Conservation (phyloP, 371 early-diverging fungal species). For the Nematocida parisii region DNA sequence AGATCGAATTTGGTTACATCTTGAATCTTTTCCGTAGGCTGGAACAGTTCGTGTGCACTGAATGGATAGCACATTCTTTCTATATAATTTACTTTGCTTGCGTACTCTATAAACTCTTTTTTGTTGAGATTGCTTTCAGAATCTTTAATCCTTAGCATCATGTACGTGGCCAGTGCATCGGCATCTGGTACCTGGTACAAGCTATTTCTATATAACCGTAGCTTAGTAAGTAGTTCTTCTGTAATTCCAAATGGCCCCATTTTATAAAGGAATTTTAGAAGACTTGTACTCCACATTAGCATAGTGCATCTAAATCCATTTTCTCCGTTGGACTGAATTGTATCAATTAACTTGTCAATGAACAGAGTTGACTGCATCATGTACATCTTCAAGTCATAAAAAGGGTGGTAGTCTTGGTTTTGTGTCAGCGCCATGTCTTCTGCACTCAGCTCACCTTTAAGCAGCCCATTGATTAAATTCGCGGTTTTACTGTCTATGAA, state of each 20-base stretch:
- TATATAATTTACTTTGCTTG: not conserved
- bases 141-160: not conserved
- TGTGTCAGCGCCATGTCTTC: not conserved
- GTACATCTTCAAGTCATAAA: not conserved
- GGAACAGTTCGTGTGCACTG: not conserved
- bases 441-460: not conserved
- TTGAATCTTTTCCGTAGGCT: not conserved
- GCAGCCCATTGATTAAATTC: not conserved
- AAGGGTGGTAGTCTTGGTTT: not conserved
- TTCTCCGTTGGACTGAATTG: not conserved
- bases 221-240: conserved; percentile 12
- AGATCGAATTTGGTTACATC: not conserved
- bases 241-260: conserved; percentile 8
- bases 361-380: not conserved
- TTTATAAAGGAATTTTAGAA: not conserved
- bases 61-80: not conserved
- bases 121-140: not conserved
- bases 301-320: not conserved
- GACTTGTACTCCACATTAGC: not conserved
- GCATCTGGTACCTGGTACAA: not conserved
- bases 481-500: conserved; percentile 4
- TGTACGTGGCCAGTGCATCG: not conserved
- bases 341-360: not conserved
- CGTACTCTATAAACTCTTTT: not conserved
- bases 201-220: not conserved